Evolutionary conservation across 2,329 filamentous ascomycete genomes (phyloP).

Genomic region (Didymella pinodella): DNA sequence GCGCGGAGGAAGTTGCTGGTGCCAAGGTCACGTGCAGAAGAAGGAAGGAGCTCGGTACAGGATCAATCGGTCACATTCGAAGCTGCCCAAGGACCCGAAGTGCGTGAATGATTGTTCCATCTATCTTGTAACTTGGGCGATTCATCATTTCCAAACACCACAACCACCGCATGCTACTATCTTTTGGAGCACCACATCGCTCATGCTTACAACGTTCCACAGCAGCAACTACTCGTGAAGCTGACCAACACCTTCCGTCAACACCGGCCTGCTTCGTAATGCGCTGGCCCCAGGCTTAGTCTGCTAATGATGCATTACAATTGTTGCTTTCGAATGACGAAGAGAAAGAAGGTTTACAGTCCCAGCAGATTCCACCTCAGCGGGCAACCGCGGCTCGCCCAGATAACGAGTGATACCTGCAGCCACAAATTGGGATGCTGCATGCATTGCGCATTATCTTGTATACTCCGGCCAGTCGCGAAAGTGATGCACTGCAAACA

Average conservation of each 20-base stretch:
- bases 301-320: conserved; percentile 21
- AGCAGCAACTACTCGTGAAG: background rate
- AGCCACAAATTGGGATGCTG: background rate
- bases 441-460: conserved; percentile 1
- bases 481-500: conserved; percentile 13
- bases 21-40: background rate
- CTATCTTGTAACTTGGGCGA: conserved; percentile 19
- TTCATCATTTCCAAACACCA: conserved; percentile 11
- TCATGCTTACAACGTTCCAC: conserved; percentile 10
- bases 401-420: background rate
- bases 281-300: background rate
- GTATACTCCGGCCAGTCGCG: background rate
- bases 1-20: background rate
- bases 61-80: background rate
- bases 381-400: background rate
- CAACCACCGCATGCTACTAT: conserved; percentile 1
- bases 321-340: conserved; percentile 22
- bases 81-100: background rate
- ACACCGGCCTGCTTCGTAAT: background rate
- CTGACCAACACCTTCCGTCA: conserved; percentile 5
- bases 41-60: background rate
- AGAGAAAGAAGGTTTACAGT: conserved; percentile 16
- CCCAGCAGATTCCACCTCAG: conserved; percentile 7
- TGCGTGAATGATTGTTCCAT: conserved; percentile 16
- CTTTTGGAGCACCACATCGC: conserved; percentile 6